Percentiles rank a stretch among this genome's conserved stretches.
These are phyloP conservation scores for Stephanodiscus minutulus DNA, from an alignment of 108 stramenopile species.

Conservation along the genomic window DNA sequence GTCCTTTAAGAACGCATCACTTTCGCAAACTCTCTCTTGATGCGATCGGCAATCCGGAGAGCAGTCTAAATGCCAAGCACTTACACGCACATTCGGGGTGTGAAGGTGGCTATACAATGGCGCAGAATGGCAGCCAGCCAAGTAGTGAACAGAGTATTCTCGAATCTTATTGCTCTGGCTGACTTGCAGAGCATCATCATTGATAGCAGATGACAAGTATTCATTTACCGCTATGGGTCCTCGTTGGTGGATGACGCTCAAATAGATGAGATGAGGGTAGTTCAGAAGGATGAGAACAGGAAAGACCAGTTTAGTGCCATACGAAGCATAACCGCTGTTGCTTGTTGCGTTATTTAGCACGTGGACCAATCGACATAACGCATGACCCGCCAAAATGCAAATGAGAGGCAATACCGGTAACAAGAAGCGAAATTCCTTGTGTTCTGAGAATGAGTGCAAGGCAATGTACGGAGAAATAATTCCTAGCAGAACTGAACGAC, in stretches of 20 bases:
- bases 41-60: constrained; percentile 70
- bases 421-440: constrained; percentile 96
- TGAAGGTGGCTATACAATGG: constrained; percentile 85
- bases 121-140: constrained; percentile 86
- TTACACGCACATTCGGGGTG: constrained; percentile 35
- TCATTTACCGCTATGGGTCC: constrained; percentile 70
- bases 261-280: constrained; percentile 60
- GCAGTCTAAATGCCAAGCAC: constrained; percentile 77
- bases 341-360: constrained; percentile 3
- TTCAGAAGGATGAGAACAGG: constrained; percentile 50
- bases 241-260: constrained; percentile 74
- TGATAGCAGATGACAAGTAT: constrained; percentile 52
- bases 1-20: constrained; percentile 67
- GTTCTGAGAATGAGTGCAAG: constrained; percentile 84
- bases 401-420: constrained; percentile 89
- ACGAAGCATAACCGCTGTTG: neutral
- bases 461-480: constrained; percentile 59
- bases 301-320: constrained; percentile 14
- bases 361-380: constrained; percentile 12
- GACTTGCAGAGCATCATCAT: constrained; percentile 5
- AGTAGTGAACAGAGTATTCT: constrained; percentile 59
- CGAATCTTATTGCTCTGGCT: constrained; percentile 18
- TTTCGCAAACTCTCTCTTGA: constrained; percentile 63
- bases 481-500: constrained; percentile 51
- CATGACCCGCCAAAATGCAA: constrained; percentile 70